Conservation (phyloP, 2,329 filamentous ascomycete genomes). For the Cladosporium sp. region DNA sequence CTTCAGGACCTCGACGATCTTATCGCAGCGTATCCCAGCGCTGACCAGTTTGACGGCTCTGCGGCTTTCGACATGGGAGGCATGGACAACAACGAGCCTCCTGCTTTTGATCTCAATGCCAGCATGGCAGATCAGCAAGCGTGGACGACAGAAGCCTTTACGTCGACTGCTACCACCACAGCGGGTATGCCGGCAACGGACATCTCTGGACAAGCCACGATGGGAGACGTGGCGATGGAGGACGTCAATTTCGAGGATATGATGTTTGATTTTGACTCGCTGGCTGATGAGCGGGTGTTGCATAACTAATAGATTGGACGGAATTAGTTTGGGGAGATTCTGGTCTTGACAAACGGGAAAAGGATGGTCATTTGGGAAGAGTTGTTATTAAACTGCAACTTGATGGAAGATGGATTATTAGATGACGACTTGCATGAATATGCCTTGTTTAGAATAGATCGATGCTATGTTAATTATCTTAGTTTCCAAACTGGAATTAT, state of each 20-base stretch:
- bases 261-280: conserved; percentile 29
- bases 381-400: background rate
- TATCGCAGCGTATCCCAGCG: conserved; percentile 23
- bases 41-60: background rate
- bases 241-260: conserved; percentile 28
- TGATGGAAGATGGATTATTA: background rate
- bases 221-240: conserved; percentile 18
- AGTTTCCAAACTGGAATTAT: background rate
- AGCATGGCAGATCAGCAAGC: background rate
- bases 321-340: background rate
- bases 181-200: background rate
- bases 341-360: background rate
- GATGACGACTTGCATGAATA: conserved; percentile 3
- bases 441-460: conserved; percentile 15
- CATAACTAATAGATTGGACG: background rate
- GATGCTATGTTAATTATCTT: background rate
- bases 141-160: background rate
- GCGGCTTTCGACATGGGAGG: background rate
- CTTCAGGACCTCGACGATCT: conserved; percentile 27
- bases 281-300: background rate
- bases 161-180: background rate
- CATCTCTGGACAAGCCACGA: background rate
- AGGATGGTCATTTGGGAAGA: background rate
- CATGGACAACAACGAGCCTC: background rate
- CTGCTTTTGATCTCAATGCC: background rate